Base-by-base conservation (phyloP, 2,329 filamentous ascomycete genomes). In the Dothiorella sarmentorum region DNA sequence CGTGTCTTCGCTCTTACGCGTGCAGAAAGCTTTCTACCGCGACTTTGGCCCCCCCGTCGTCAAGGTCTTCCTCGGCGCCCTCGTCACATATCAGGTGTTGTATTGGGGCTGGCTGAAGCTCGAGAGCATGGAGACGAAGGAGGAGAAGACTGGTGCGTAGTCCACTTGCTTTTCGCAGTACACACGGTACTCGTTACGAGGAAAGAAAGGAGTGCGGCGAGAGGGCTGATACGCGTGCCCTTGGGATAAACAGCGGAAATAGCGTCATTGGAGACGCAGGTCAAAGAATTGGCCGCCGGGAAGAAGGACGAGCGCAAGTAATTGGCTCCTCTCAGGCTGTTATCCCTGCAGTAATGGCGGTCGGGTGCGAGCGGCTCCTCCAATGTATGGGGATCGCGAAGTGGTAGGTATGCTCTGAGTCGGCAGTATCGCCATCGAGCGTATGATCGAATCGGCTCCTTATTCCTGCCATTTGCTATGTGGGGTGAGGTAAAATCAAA, bases 71-170 rank as follows among this genome's bases (percentile, higher is more conserved):
- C 79, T 93, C 35, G 81, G 88, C 68, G 88, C 90, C 56, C 82
- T 91, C 58, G 85, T 90, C 68, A 88, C 86, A 2, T 94, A 93
- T 71, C 90, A 94, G 73, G 66, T 89, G n/a, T 73, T 82, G 13
- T 93, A 92, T 74, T 90, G 84, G 77, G 76, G 75, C 13, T 94
- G 90, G 90, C 70, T 83, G 35, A 89, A 87, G 73, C 78, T 93
- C 52, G 89, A 92, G 72, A 82, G 82, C 31, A 80, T 89, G 56
- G 90, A 94, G 75, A 77, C 83, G 59, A 85, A 82, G 67, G 75
- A 76, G 18, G 78, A 85, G 43, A 83, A 82, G 64, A 74, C 82
- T 64, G 80, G 85, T 87, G 33, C 15, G 64, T 63, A 29, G 29
- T 26, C 11, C 15, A 24, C n/a, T 13, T 20, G 55, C 42, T 15